Evolutionary conservation across 2,329 filamentous ascomycete species (phyloP).

Genomic region (Ophiocordyceps robertsii): DNA sequence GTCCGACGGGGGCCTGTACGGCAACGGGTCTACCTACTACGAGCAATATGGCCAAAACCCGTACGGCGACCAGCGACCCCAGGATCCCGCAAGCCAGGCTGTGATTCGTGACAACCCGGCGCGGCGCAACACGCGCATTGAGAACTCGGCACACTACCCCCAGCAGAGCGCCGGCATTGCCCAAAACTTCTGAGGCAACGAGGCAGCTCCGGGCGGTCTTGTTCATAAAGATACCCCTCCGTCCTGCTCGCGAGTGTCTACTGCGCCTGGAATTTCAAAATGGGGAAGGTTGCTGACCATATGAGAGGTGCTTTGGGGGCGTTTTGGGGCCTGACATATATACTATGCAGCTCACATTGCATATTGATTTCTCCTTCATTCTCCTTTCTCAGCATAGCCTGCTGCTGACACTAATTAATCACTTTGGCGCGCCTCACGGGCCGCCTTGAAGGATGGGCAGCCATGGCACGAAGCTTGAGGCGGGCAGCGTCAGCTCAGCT

Average conservation of each 20-base stretch:
- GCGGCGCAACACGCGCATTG: conserved; percentile 84
- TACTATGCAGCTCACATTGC: no score
- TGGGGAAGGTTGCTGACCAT: background rate
- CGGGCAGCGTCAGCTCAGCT: no score
- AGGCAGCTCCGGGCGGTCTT: conserved; percentile 2
- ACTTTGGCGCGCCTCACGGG: no score
- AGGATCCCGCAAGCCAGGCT: conserved; percentile 46
- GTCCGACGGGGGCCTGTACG: conserved; percentile 40
- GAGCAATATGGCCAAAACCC: conserved; percentile 46
- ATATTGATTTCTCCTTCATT: no score
- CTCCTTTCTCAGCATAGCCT: no score
- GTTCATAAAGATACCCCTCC: conserved; percentile 2
- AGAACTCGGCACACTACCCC: conserved; percentile 78
- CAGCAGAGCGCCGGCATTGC: conserved; percentile 91
- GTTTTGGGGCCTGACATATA: no score
- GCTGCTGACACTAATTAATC: no score
- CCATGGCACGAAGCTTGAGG: no score
- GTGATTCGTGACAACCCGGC: conserved; percentile 90
- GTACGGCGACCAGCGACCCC: conserved; percentile 32
- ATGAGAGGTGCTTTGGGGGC: background rate
- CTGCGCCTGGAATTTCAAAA: background rate
- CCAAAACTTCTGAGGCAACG: conserved; percentile 67
- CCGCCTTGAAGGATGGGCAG: no score
- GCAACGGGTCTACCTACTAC: conserved; percentile 36
- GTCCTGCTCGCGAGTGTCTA: background rate